phyloP scores from a whole-genome alignment of 352 stramenopile genomes.

The Phytopythium boreale region DNA sequence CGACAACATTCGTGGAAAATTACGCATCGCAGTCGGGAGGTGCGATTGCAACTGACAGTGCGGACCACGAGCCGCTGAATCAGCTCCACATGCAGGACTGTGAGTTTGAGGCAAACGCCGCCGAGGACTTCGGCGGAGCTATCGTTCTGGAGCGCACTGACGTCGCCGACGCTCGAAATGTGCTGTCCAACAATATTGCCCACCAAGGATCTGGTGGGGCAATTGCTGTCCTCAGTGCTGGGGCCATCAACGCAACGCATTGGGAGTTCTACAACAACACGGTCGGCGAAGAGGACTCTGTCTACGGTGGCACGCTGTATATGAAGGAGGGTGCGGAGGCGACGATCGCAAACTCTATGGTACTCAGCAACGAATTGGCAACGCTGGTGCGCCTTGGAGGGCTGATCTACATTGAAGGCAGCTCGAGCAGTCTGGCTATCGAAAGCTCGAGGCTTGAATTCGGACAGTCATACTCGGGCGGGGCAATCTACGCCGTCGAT shows the following conservation, averaged over 20 bases:
- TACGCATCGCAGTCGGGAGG: conserved; percentile 22
- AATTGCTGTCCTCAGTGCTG: conserved; percentile 19
- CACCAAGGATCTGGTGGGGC: conserved; percentile 22
- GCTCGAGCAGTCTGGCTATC: conserved; percentile 24
- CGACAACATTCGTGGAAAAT: conserved; percentile 25
- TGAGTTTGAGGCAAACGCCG: conserved; percentile 20
- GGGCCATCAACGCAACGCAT: conserved; percentile 12
- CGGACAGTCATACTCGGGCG: conserved; percentile 39
- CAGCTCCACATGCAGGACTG: conserved; percentile 18
- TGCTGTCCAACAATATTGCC: conserved; percentile 19
- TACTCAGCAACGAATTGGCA: conserved; percentile 30
- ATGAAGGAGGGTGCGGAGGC: conserved; percentile 16
- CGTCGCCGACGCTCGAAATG: conserved; percentile 16
- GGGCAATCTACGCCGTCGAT: conserved; percentile 38
- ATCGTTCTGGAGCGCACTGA: conserved; percentile 27
- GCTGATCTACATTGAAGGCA: conserved; percentile 39
- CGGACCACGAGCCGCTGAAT: conserved; percentile 1
- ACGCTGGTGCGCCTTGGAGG: conserved; percentile 29
- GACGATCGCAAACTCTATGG: conserved; percentile 21
- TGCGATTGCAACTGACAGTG: conserved; percentile 16
- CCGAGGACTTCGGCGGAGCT: conserved; percentile 20
- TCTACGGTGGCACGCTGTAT: conserved; percentile 25
- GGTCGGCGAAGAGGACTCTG: conserved; percentile 12
- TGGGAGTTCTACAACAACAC: conserved; percentile 43
- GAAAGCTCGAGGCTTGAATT: conserved; percentile 33